Conservation (phyloP, 2,329 filamentous ascomycete species). For the Penicillium sclerotiorum region DNA sequence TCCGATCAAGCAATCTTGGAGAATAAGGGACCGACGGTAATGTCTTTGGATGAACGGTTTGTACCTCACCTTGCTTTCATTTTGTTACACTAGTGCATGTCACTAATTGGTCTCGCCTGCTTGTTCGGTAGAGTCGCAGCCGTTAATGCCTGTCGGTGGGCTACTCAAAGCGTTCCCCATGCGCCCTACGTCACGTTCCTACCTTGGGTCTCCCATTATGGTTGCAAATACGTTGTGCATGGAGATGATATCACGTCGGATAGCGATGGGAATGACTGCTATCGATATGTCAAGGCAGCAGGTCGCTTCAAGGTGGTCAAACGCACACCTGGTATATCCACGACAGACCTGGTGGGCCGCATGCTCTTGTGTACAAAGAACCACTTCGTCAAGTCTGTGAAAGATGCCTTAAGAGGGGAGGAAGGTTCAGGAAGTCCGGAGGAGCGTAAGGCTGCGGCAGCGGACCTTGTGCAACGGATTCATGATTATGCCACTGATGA, state of each 20-base stretch:
- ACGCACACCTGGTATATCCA: constrained; percentile 93
- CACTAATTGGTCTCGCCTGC: neutral
- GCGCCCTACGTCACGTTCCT: constrained; percentile 95
- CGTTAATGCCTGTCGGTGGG: constrained; percentile 94
- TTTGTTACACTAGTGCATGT: neutral
- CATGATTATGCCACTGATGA: constrained; percentile 85
- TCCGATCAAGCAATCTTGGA: constrained; percentile 93
- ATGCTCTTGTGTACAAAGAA: constrained; percentile 96
- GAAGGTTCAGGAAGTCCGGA: constrained; percentile 71
- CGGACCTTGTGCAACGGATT: constrained; percentile 75
- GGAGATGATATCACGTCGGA: constrained; percentile 98
- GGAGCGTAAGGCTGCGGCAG: constrained; percentile 66
- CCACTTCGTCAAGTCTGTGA: constrained; percentile 85
- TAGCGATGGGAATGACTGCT: constrained; percentile 90
- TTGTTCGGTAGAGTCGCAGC: constrained; percentile 69
- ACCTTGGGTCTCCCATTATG: constrained; percentile 92
- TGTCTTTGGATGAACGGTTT: constrained; percentile 85
- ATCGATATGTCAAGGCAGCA: constrained; percentile 94
- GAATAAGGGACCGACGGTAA: constrained; percentile 97
- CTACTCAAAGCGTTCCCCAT: constrained; percentile 77
- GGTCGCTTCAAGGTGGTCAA: constrained; percentile 96
- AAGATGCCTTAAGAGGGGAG: constrained; percentile 66
- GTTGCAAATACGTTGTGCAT: constrained; percentile 93
- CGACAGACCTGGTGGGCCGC: constrained; percentile 94
- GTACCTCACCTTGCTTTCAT: constrained; percentile 25